Base-by-base conservation (phyloP, 1,284 basidiomycete genomes). In the Tilletia indica region DNA sequence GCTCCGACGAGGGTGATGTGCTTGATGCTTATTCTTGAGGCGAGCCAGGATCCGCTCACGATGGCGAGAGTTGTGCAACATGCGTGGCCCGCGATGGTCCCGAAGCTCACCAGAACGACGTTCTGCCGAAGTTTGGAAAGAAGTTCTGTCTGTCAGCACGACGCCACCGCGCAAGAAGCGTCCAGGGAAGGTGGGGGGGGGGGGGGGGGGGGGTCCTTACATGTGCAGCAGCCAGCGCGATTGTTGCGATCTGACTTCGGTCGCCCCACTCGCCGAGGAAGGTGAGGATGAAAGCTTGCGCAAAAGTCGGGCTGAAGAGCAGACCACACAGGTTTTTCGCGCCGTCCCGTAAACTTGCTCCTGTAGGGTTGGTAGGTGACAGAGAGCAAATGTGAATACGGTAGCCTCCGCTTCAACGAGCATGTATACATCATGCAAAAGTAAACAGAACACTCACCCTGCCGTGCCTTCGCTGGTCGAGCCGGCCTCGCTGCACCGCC, bases 191-290 rank as follows among this genome's bases (percentile, higher is more conserved):
- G 3, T 8, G 3, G 3, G 9, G 42, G 14, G 42, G 14, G 16
- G 31, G 3, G 42, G 42, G 42, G 9, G 42, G 14, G 42, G 3
- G 14, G 31, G 25, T 39, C 14, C 31, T 79, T 81, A 97, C 95
- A 87, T 98, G 93, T 34, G 96, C 93, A 47, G 96, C 95, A 1
- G 92, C 97, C 67, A 99, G 87, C 2, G 94, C 95, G 77, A 99
- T 97, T 0, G 96, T 99, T 0, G 97, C 92, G 78, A 99, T 96
- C 86, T 99, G 97, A 82, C 92, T 94, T 61, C 96, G 87, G 86
- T 99, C 97, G 0, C 96, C 97, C 96, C 96, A 99, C 85, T 99
- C 96, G 31, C 95, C 97, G 12, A 99, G 87, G 85, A 99, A 99
- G 0, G 96, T 98, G 71, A 99, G 87, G 49, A 96, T 87, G 79